phyloP scores from a whole-genome alignment of 331 rosid genomes.

The Malus hybrid region DNA sequence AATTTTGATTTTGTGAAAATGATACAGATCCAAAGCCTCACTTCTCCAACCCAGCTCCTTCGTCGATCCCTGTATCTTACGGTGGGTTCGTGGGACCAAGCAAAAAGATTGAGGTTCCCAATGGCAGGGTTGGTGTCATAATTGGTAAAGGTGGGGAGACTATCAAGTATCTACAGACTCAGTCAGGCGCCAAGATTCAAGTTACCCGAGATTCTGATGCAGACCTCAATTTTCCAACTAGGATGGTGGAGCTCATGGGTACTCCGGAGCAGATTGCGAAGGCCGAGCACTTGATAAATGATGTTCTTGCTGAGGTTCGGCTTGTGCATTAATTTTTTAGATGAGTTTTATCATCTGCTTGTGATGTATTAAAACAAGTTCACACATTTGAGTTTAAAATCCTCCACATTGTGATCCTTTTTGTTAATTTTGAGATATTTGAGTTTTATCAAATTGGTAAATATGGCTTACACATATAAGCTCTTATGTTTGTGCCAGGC shows the following conservation, averaged over 20 bases:
- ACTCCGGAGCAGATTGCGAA: constrained; percentile 67
- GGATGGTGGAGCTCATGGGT: constrained; percentile 87
- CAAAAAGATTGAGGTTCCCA: constrained; percentile 82
- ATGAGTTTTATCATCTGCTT: background rate
- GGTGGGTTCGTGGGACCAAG: constrained; percentile 59
- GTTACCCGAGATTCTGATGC: constrained; percentile 93
- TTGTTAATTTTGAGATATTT: background rate
- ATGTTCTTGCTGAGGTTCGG: constrained; percentile 81
- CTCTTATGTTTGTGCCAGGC: constrained; percentile 47
- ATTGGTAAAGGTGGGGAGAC: constrained; percentile 98
- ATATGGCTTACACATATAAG: background rate
- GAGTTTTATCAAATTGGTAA: background rate
- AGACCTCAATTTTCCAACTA: constrained; percentile 47
- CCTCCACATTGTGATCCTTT: background rate
- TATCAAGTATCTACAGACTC: constrained; percentile 84
- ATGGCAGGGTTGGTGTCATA: constrained; percentile 93
- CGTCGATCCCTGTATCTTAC: constrained; percentile 50
- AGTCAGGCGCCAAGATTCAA: constrained; percentile 95
- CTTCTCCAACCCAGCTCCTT: constrained; percentile 26
- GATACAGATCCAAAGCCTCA: constrained; percentile 58
- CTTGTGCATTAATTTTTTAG: background rate
- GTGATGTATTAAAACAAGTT: background rate
- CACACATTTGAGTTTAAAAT: background rate
- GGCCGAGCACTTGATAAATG: constrained; percentile 84
- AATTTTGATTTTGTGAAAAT: background rate